phyloP scores from a whole-genome alignment of 1,139 yeast species.

The Magnusiomyces ingens region DNA sequence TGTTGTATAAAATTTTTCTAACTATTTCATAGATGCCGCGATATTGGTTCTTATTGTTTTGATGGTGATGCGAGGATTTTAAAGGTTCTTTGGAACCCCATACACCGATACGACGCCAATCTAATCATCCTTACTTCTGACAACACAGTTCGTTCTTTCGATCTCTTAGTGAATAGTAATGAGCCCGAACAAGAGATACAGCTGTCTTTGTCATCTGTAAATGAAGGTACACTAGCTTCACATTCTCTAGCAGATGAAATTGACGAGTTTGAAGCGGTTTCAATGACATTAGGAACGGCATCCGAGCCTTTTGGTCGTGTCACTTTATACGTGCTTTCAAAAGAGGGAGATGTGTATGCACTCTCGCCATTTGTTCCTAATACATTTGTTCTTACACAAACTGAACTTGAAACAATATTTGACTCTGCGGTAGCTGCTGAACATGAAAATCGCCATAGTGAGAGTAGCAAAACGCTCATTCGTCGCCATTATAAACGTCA shows the following conservation, averaged over 20 bases:
- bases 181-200: conserved; percentile 22
- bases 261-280: conserved; percentile 27
- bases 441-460: conserved; percentile 19
- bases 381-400: conserved; percentile 32
- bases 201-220: background rate
- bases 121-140: conserved; percentile 38
- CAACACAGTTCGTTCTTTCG: conserved; percentile 34
- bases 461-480: conserved; percentile 7
- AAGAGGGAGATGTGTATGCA: conserved; percentile 50
- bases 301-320: conserved; percentile 37
- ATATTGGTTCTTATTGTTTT: conserved; percentile 15
- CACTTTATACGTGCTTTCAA: conserved; percentile 43
- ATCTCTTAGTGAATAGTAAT: conserved; percentile 28
- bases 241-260: background rate
- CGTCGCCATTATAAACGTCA: conserved; percentile 22
- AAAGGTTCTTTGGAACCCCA: conserved; percentile 42
- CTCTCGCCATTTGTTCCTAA: conserved; percentile 52
- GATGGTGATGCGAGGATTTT: conserved; percentile 11
- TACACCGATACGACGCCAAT: conserved; percentile 37
- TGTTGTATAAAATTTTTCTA: conserved; percentile 4
- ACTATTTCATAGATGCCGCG: conserved; percentile 21
- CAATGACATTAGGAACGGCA: conserved; percentile 44
- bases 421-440: conserved; percentile 38
- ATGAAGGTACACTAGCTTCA: background rate
- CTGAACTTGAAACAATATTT: conserved; percentile 36